Percentiles rank a stretch among this genome's conserved stretches.
Evolutionary conservation across 495 filamentous ascomycete species (phyloP).

Genomic region (Letharia columbiana): DNA sequence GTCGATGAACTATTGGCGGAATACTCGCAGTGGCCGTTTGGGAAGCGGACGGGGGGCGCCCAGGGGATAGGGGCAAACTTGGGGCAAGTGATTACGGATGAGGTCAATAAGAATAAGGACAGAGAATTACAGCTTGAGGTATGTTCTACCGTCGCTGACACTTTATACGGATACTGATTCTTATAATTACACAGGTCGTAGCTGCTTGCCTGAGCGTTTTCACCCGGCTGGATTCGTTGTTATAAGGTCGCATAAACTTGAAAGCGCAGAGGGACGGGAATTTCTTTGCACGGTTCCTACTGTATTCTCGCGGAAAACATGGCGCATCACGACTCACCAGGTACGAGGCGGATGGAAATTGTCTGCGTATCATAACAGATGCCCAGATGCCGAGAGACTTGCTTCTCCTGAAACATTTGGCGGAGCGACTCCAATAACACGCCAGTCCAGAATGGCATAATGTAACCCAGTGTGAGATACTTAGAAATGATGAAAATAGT

Average conservation of each 20-base stretch:
- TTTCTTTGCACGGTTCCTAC: neutral
- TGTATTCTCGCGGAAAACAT: neutral
- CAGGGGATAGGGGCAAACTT: slow-evolving; percentile 86
- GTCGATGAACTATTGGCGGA: slow-evolving; percentile 93
- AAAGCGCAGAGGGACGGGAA: neutral
- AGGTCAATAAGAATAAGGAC: slow-evolving; percentile 75
- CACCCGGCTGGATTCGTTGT: slow-evolving; percentile 86
- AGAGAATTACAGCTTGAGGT: slow-evolving; percentile 94
- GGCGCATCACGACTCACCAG: neutral
- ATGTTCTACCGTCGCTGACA: slow-evolving; percentile 26
- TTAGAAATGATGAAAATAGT: neutral
- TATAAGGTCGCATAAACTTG: slow-evolving; percentile 41
- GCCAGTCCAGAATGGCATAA: neutral
- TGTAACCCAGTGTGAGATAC: neutral
- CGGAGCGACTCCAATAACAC: neutral
- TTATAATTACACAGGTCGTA: slow-evolving; percentile 51
- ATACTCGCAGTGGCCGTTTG: slow-evolving; percentile 96
- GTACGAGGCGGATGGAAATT: neutral
- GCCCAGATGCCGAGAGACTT: neutral
- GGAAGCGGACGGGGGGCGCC: slow-evolving; percentile 61
- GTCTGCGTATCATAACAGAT: neutral
- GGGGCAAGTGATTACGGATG: slow-evolving; percentile 78
- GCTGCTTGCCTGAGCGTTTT: slow-evolving; percentile 95
- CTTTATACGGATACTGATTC: slow-evolving; percentile 3
- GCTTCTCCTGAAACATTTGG: neutral